These are phyloP conservation scores for Trichophaea hybrida DNA, from an alignment of 2,329 filamentous ascomycete genomes.

Conservation along the genomic window DNA sequence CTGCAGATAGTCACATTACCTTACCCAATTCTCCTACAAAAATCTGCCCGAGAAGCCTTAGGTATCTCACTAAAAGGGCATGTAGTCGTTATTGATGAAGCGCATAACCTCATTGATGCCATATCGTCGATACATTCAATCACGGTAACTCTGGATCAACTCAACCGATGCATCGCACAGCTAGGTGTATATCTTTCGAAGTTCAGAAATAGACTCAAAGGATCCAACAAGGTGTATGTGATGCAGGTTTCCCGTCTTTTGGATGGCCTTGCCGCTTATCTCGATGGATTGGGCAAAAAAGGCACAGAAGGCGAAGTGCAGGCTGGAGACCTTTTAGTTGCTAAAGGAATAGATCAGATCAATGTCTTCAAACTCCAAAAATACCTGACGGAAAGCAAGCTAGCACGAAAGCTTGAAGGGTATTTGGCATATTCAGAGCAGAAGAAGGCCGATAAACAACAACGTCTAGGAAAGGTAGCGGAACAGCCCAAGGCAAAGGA, in stretches of 20 bases:
- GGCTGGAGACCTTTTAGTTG: constrained; percentile 56
- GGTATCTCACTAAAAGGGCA: constrained; percentile 75
- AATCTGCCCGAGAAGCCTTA: constrained; percentile 71
- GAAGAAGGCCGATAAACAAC: constrained; percentile 31
- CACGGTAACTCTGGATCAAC: constrained; percentile 56
- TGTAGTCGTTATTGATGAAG: constrained; percentile 91
- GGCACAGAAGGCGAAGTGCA: constrained; percentile 52
- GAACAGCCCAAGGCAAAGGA: constrained; percentile 15
- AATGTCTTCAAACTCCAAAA: constrained; percentile 78
- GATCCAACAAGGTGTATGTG: constrained; percentile 80
- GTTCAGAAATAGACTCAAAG: constrained; percentile 78
- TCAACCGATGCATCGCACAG: constrained; percentile 58
- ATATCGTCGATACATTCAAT: constrained; percentile 76
- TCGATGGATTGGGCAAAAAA: constrained; percentile 39
- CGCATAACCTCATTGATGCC: constrained; percentile 94
- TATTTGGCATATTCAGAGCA: constrained; percentile 55
- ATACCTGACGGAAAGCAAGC: constrained; percentile 81
- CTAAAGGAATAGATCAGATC: constrained; percentile 86
- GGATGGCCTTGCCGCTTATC: constrained; percentile 58
- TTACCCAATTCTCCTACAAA: constrained; percentile 79
- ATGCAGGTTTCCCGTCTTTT: constrained; percentile 74
- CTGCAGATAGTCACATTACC: constrained; percentile 68
- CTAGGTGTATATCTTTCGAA: constrained; percentile 70
- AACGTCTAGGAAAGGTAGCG: constrained; percentile 7
- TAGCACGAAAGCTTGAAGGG: constrained; percentile 87